Conservation (phyloP, 306 rosid species). For the Fragaria iinumae region DNA sequence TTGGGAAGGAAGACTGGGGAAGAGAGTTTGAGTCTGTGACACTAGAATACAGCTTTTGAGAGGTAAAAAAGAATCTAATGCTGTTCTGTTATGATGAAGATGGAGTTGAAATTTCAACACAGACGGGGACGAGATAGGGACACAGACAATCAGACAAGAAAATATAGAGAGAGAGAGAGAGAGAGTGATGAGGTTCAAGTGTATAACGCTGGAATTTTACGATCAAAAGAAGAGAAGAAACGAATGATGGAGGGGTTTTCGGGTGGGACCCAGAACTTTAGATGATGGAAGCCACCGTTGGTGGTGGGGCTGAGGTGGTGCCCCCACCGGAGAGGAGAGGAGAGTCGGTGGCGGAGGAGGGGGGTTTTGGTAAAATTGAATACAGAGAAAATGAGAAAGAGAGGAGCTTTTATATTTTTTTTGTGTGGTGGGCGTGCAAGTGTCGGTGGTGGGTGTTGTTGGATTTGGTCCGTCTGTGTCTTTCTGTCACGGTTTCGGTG, state of each 20-base stretch:
- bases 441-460: conserved; percentile 22
- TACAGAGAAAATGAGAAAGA: not conserved
- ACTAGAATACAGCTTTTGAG: not conserved
- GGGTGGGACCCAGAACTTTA: conserved; percentile 24
- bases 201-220: not conserved
- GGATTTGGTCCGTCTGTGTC: not conserved
- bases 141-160: not conserved
- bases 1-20: not conserved
- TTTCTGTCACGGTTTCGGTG: not conserved
- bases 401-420: not conserved
- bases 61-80: conserved; percentile 27
- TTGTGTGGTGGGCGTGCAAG: not conserved
- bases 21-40: conserved; percentile 19
- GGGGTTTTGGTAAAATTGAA: conserved; percentile 1
- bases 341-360: conserved; percentile 22
- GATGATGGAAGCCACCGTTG: not conserved
- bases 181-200: not conserved
- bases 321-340: conserved; percentile 24
- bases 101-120: conserved; percentile 28
- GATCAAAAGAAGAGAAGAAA: not conserved
- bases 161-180: not conserved
- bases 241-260: not conserved
- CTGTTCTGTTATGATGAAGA: not conserved
- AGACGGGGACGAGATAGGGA: conserved; percentile 22
- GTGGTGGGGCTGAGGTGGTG: conserved; percentile 3